Evolutionary conservation across 768 basidiomycete genomes (phyloP).

Genomic region (Leccinum broughii): DNA sequence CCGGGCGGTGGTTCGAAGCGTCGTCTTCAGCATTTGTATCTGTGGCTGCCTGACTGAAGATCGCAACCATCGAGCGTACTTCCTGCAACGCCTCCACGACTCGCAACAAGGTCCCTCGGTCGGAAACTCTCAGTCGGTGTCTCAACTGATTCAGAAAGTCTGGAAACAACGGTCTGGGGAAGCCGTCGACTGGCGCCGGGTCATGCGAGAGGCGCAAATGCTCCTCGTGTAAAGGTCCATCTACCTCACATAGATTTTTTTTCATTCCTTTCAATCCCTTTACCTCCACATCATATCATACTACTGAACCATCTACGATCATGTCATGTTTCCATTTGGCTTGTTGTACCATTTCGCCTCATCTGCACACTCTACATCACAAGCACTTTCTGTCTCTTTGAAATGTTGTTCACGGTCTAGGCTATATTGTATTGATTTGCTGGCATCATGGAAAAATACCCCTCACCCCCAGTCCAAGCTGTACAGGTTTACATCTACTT

Average conservation of each 20-base stretch:
- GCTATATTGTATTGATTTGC: slow-evolving; percentile 14
- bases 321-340: slow-evolving; percentile 1
- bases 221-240: slow-evolving; percentile 53
- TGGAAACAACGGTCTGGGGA: slow-evolving; percentile 49
- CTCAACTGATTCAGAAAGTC: slow-evolving; percentile 52
- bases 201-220: slow-evolving; percentile 50
- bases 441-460: slow-evolving; percentile 23
- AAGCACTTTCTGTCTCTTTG: slow-evolving; percentile 4
- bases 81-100: slow-evolving; percentile 48
- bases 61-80: slow-evolving; percentile 38
- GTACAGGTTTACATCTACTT: slow-evolving; percentile 20
- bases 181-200: slow-evolving; percentile 62
- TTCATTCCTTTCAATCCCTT: neutral
- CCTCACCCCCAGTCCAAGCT: slow-evolving; percentile 17
- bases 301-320: slow-evolving; percentile 2
- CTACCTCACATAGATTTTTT: neutral
- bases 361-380: slow-evolving; percentile 13
- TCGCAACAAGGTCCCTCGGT: slow-evolving; percentile 50
- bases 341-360: slow-evolving; percentile 14
- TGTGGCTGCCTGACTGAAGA: slow-evolving; percentile 69
- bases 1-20: slow-evolving; percentile 67
- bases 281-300: slow-evolving; percentile 4
- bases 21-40: slow-evolving; percentile 77
- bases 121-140: slow-evolving; percentile 66
- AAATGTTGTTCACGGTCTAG: slow-evolving; percentile 24